Percentiles rank a stretch among this genome's conserved stretches.
phyloP scores from a whole-genome alignment of 805 yeast species.

The Candida ponderosae region DNA sequence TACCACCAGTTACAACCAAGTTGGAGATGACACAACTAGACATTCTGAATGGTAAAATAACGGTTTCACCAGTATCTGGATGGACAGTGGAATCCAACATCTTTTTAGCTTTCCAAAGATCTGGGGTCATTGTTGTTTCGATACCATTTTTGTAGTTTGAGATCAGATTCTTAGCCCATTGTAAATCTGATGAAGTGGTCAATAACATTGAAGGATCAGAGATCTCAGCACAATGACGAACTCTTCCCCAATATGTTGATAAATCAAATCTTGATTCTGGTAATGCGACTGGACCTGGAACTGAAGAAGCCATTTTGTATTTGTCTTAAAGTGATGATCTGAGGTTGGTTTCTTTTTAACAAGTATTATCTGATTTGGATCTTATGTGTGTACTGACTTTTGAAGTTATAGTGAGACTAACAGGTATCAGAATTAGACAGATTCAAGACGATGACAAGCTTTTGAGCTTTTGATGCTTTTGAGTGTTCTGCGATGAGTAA shows the following conservation, averaged over 20 bases:
- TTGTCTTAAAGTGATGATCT: neutral
- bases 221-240: constrained; percentile 86
- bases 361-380: too few species aligned
- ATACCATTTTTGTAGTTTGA: constrained; percentile 71
- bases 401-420: too few species aligned
- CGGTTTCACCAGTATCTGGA: constrained; percentile 95
- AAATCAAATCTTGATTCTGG: constrained; percentile 81
- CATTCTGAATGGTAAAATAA: constrained; percentile 92
- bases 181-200: constrained; percentile 57
- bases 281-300: constrained; percentile 71
- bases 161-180: constrained; percentile 53
- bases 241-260: constrained; percentile 86
- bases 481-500: too few species aligned
- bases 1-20: constrained; percentile 92
- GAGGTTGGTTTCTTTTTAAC: too few species aligned
- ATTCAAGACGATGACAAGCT: too few species aligned
- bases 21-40: constrained; percentile 91
- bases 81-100: constrained; percentile 87
- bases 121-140: constrained; percentile 58
- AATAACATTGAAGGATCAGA: constrained; percentile 88
- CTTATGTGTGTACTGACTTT: too few species aligned
- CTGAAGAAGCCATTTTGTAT: constrained; percentile 71
- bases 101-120: constrained; percentile 83
- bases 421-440: too few species aligned
- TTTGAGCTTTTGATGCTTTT: too few species aligned